Percentiles rank a stretch among this genome's conserved stretches.
Evolutionary conservation across 129 eudicot species (phyloP).

Genomic region (Lonicera japonica): DNA sequence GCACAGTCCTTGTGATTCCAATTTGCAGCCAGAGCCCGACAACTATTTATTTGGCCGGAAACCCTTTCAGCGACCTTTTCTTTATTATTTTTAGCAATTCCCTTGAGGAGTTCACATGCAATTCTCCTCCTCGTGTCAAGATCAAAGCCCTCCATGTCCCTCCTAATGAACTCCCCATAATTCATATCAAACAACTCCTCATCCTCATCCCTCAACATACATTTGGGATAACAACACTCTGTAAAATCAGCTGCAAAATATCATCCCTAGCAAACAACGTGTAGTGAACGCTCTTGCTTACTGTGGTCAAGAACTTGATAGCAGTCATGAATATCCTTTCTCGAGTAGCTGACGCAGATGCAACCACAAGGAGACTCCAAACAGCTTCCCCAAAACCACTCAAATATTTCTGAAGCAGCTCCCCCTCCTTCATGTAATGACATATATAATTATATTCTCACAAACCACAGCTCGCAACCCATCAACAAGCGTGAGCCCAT

Average conservation of each 20-base stretch:
- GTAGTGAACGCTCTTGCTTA: conserved; percentile 75
- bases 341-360: conserved; percentile 54
- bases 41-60: conserved; percentile 48
- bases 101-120: conserved; percentile 97
- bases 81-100: conserved; percentile 69
- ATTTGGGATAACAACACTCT: conserved; percentile 83
- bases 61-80: conserved; percentile 63
- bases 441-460: conserved; percentile 75
- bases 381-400: conserved; percentile 75
- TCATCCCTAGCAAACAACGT: conserved; percentile 65
- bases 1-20: conserved; percentile 97
- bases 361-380: conserved; percentile 66
- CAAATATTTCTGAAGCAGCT: conserved; percentile 57
- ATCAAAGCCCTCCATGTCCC: conserved; percentile 96
- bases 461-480: conserved; percentile 76
- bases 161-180: conserved; percentile 76
- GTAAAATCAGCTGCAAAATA: conserved; percentile 57
- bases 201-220: conserved; percentile 93
- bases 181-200: conserved; percentile 93
- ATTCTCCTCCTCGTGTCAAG: conserved; percentile 90
- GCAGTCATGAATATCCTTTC: conserved; percentile 82
- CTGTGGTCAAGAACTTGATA: conserved; percentile 74
- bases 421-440: conserved; percentile 67
- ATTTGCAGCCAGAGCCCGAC: conserved; percentile 60
- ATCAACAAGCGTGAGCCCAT: conserved; percentile 75